Evolutionary conservation across 2,329 filamentous ascomycete genomes (phyloP).

Genomic region (Cladosporium oxysporum): DNA sequence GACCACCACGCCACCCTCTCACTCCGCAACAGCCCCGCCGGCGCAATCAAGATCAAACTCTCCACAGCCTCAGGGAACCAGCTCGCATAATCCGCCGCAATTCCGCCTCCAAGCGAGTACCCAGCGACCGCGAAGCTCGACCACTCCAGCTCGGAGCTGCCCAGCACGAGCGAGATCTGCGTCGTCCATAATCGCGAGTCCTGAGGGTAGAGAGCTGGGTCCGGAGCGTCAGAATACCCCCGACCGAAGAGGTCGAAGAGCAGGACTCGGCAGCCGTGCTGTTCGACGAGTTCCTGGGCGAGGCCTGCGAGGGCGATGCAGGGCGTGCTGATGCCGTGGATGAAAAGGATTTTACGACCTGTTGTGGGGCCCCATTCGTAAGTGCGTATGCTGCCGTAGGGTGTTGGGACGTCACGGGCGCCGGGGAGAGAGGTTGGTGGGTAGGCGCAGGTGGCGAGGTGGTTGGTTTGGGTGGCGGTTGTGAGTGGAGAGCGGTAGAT

Average conservation of each 20-base stretch:
- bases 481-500: neutral
- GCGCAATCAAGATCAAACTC: conserved; percentile 74
- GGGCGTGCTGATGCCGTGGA: conserved; percentile 83
- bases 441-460: conserved; percentile 48
- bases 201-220: conserved; percentile 67
- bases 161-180: conserved; percentile 70
- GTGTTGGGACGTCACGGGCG: conserved; percentile 65
- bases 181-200: conserved; percentile 72
- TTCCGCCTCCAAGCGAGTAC: conserved; percentile 78
- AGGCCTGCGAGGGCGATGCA: conserved; percentile 68
- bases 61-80: conserved; percentile 69
- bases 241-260: conserved; percentile 76
- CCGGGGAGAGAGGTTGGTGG: conserved; percentile 71
- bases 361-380: conserved; percentile 76
- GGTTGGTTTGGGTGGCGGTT: neutral
- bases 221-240: conserved; percentile 73
- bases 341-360: conserved; percentile 70
- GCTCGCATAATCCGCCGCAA: conserved; percentile 68
- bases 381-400: conserved; percentile 70
- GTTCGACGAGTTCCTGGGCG: conserved; percentile 63
- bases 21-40: conserved; percentile 72
- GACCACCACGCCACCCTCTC: conserved; percentile 62
- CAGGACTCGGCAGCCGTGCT: conserved; percentile 72
- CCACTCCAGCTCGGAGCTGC: conserved; percentile 71
- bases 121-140: conserved; percentile 71